A percentile compares a stretch with the other conserved stretches of the same genome.
These are phyloP conservation scores for Nicotiana otophora DNA, from an alignment of 257 asterid species.

Conservation along the genomic window DNA sequence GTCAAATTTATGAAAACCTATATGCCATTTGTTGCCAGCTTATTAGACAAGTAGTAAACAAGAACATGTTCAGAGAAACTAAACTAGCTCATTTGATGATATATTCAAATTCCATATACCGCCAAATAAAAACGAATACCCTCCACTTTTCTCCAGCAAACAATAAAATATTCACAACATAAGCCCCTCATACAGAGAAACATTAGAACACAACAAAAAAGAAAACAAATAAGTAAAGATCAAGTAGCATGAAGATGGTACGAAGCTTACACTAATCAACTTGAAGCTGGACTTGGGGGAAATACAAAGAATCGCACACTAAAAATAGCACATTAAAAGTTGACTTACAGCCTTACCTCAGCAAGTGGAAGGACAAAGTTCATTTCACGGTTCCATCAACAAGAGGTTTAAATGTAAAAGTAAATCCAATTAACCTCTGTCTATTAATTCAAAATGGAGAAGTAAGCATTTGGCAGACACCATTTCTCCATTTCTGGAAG, in stretches of 20 bases:
- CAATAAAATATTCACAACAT: neutral
- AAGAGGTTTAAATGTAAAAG: neutral
- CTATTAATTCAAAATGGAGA: neutral
- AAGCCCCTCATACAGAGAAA: neutral
- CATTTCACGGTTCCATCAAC: neutral
- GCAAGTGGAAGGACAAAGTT: neutral
- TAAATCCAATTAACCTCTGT: neutral
- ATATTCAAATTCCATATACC: neutral
- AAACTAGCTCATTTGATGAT: neutral
- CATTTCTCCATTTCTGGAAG: neutral
- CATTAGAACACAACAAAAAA: neutral
- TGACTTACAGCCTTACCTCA: neutral
- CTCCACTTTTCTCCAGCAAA: neutral
- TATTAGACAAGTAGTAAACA: neutral
- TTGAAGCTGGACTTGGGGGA: neutral
- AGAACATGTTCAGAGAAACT: neutral
- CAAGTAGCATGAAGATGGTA: neutral
- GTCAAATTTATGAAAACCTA: neutral
- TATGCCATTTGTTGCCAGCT: neutral
- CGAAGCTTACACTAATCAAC: neutral
- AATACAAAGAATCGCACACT: neutral
- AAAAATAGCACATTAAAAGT: neutral
- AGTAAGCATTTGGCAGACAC: neutral
- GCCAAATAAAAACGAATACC: neutral
- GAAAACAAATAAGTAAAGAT: neutral